Evolutionary conservation across 2,329 filamentous ascomycete species (phyloP), one percentile per base, ranked within the genome.

Genomic region (Talaromyces sp.): DNA sequence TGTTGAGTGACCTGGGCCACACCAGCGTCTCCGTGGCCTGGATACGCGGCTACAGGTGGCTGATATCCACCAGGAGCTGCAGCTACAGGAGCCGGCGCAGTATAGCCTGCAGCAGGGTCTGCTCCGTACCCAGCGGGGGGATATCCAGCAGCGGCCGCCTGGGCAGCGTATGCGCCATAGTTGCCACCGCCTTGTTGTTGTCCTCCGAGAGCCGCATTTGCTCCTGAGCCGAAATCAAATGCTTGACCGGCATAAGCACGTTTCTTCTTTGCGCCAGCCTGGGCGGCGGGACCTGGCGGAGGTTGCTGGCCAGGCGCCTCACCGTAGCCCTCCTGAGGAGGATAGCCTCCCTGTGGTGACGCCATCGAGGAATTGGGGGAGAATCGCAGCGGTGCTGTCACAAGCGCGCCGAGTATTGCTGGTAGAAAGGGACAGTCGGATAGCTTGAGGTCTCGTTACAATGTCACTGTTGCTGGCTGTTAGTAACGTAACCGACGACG

Each of bases 191-290:
- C 84, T 57, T 75, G 69, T 65, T 74, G 70, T 72, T 78, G 75
- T 63, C 75, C 74, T 66, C 79, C 72, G 65, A 82, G 75, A 56
- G 80, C 83, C 60, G 89, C 87, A 82, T 97, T 97, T 71, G 90
- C 90, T 69, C 93, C 94, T 56, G 85, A 84, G 56, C 90, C 91
- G 69, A 97, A 94, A 62, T 96, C 93, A 76, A 96, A 99, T 52
- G 93, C 93, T 75, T 95, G 90, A 60, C 91, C 91, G 58, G 94
- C 94, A 80, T 97, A 97, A 60, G 90, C 88, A 81, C 92, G 85
- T 84, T 96, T 96, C 85, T 96, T 97, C 81, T 69, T 74, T 50
- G 74, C 74, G 60, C 69, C 75, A 60, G 76, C 67, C 50, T 74
- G 71, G 50, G 64, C 68, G 41, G 73, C 72, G 54, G 67, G 65